A percentile compares a stretch with the other conserved stretches of the same genome.
phyloP scores from a whole-genome alignment of 2,329 filamentous ascomycete genomes.

The Rhexocercosporidium sp. region DNA sequence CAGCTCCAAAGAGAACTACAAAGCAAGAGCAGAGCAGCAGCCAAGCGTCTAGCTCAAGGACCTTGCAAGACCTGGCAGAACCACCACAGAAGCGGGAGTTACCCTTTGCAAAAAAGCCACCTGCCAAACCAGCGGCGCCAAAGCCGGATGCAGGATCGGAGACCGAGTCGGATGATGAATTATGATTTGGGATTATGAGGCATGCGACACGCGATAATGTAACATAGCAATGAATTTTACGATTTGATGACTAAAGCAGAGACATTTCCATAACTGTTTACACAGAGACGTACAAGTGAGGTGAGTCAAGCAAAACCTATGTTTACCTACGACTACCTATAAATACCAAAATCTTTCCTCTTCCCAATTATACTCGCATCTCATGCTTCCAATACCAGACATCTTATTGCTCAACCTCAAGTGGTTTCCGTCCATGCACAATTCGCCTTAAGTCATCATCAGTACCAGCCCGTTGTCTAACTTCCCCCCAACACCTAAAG shows the following conservation, averaged over 20 bases:
- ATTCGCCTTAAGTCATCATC: constrained; percentile 11
- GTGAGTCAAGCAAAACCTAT: neutral
- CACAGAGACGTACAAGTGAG: neutral
- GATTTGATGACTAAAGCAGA: neutral
- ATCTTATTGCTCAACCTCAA: neutral
- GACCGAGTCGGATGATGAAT: constrained; percentile 41
- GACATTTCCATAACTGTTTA: too few relatives aligned
- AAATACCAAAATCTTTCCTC: neutral
- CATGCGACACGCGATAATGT: constrained; percentile 1
- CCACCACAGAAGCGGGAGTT: constrained; percentile 30
- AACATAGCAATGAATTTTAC: constrained; percentile 14
- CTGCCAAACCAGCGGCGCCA: constrained; percentile 17
- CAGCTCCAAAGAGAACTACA: constrained; percentile 18
- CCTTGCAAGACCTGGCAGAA: constrained; percentile 8
- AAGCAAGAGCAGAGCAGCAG: constrained; percentile 15
- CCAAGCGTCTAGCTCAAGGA: constrained; percentile 12
- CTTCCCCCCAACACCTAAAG: too few relatives aligned
- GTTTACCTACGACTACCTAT: neutral
- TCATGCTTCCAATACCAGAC: neutral
- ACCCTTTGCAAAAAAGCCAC: constrained; percentile 31
- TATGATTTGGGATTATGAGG: constrained; percentile 27
- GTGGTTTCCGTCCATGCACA: constrained; percentile 22
- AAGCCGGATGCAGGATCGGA: constrained; percentile 33
- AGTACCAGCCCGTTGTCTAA: neutral
- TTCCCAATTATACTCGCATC: neutral